A percentile compares a stretch with the other conserved stretches of the same genome.
These are phyloP conservation scores for Paratinospora sagittata DNA, from an alignment of 164 flowering plant species.

Conservation along the genomic window DNA sequence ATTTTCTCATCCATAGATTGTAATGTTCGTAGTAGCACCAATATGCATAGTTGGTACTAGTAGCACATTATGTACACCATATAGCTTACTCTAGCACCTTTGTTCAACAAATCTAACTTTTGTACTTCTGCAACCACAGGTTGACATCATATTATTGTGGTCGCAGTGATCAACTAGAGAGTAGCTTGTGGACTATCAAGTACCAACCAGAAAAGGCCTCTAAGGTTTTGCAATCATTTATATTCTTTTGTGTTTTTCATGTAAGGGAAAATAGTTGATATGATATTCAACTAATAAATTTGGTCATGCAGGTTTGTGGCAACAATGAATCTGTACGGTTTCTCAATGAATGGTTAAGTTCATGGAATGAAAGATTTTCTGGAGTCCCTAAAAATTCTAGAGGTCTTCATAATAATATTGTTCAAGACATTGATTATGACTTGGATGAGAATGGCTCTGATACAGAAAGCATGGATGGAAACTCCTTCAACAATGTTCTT, in stretches of 20 bases:
- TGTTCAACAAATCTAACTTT: neutral
- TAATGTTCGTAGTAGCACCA: no score
- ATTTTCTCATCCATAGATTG: no score
- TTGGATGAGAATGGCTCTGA: slow-evolving; percentile 45
- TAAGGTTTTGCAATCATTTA: slow-evolving; percentile 45
- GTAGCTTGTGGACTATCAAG: slow-evolving; percentile 71
- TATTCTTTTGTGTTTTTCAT: neutral
- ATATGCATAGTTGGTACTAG: no score
- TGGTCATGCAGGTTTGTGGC: slow-evolving; percentile 77
- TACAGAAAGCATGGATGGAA: slow-evolving; percentile 36
- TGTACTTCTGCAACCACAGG: slow-evolving; percentile 27
- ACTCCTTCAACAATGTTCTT: slow-evolving; percentile 64
- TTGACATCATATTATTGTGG: slow-evolving; percentile 21
- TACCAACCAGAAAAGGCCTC: slow-evolving; percentile 68
- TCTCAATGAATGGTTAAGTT: slow-evolving; percentile 73
- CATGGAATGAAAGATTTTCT: slow-evolving; percentile 54
- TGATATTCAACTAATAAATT: neutral
- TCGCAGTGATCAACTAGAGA: slow-evolving; percentile 28
- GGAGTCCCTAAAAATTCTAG: slow-evolving; percentile 25
- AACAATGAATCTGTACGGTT: slow-evolving; percentile 62
- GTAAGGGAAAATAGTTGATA: neutral
- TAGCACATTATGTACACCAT: no score
- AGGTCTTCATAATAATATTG: slow-evolving; percentile 11
- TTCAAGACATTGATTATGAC: slow-evolving; percentile 30
- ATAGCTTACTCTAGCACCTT: neutral